Base-by-base conservation (phyloP, 805 yeast species). In the Pichia occidentalis region DNA sequence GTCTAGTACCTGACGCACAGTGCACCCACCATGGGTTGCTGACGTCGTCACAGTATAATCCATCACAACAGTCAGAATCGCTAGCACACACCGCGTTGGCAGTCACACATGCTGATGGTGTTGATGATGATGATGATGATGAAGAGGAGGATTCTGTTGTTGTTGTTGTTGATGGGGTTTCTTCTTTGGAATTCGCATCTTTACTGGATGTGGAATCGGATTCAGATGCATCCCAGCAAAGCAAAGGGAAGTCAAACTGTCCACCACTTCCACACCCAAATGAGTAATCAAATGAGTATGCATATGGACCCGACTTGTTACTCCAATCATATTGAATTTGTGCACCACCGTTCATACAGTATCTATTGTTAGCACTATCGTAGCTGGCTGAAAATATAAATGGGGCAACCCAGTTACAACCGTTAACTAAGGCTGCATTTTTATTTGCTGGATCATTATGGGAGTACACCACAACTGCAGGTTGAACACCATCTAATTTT, bases 291-390 rank as follows among this genome's bases (percentile, higher is more conserved):
- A 40, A 41, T 6, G 43, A 29, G 20, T 37, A 31, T 8, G 21
- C 24, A 6, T 36, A 25, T 8, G 38, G 33, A 20, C 19, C 34
- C 14, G 33, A n/a, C n/a, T n/a, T n/a, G n/a, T n/a, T n/a, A n/a
- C 48, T 5, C 21, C 37, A 51, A 23, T 56, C 61, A 29, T 44
- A 56, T 31, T 57, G 60, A 35, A 57, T 48, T 40, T 52, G 56
- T n/a, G n/a, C n/a, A n/a, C n/a, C n/a, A n/a, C n/a, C n/a, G n/a
- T n/a, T n/a, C n/a, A n/a, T n/a, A n/a, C n/a, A n/a, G n/a, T n/a
- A n/a, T n/a, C n/a, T n/a, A n/a, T n/a, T n/a, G n/a, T n/a, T n/a
- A n/a, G n/a, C n/a, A n/a, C n/a, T n/a, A n/a, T n/a, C n/a, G n/a
- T n/a, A n/a, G n/a, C n/a, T n/a, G n/a, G n/a, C n/a, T n/a, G n/a